A percentile compares a stretch with the other conserved stretches of the same genome.
These are phyloP conservation scores for Iris macrosiphon DNA, from an alignment of 106 monocot genomes.

Conservation along the genomic window DNA sequence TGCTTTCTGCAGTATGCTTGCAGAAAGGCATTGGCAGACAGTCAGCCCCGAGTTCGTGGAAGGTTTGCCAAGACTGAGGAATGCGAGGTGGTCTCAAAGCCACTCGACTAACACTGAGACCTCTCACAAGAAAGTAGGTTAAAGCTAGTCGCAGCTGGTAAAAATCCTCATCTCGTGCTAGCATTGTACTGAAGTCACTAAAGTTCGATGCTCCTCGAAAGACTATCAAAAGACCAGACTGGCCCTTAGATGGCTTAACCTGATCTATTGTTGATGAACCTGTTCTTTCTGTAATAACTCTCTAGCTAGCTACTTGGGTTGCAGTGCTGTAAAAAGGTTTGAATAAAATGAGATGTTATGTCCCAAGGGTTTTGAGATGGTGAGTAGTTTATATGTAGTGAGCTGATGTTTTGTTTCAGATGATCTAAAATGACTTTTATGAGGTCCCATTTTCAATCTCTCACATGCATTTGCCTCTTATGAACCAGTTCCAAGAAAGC, in stretches of 20 bases:
- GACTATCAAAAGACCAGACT: background rate
- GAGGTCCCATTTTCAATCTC: no score
- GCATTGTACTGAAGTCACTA: background rate
- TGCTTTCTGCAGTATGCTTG: conserved; percentile 31
- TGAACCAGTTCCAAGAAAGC: no score
- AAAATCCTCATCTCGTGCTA: background rate
- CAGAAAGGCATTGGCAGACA: conserved; percentile 33
- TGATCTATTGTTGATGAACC: background rate
- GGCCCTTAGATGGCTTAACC: background rate
- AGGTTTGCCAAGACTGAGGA: conserved; percentile 29
- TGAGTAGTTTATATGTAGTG: no score
- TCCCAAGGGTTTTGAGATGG: background rate
- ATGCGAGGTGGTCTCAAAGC: conserved; percentile 4
- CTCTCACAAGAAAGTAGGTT: background rate
- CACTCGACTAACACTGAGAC: background rate
- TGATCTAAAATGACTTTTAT: no score
- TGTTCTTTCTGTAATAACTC: background rate
- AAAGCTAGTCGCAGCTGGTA: background rate
- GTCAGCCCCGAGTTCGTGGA: conserved; percentile 28
- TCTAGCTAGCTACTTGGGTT: background rate
- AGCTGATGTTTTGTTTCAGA: no score
- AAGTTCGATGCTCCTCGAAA: background rate
- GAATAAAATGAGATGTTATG: conserved; percentile 3
- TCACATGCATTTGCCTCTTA: no score
- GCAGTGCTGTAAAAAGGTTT: conserved; percentile 3